Base-by-base conservation (phyloP, 805 yeast species). In the Teunomyces pallodes region DNA sequence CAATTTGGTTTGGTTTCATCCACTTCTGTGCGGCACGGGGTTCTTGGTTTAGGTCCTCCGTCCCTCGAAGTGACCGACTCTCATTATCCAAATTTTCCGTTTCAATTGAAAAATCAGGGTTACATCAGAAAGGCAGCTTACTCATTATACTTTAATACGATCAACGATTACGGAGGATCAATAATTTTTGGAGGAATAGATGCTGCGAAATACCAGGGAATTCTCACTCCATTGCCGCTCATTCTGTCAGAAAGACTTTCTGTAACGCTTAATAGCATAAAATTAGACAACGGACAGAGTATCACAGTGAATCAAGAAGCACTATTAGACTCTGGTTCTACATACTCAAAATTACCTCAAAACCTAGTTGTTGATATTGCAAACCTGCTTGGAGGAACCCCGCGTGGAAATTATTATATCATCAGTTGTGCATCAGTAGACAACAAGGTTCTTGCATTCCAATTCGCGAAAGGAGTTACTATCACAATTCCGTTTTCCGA, bases 161-260 rank as follows among this genome's bases (percentile, higher is more conserved):
- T 46, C 5, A 20, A 46, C 42, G 49, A 55, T 49, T 36, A 43
- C 26, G 35, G 52, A 1, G 74, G 73, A 5, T 35, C 52, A 9
- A 40, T 69, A 5, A 43, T 55, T 9, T 58, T 69, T 48, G 75
- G 74, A 9, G 67, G 64, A 27, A 55, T 61, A 26, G 71, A 69
- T 49, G 42, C 53, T 10, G 51, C 67, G 13, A 59, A 61, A 32
- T 59, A 57, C 48, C 36, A 40, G 16, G 62, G 62, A 4, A 26
- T n/a, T 1, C 49, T 60, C 41, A 46, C 36, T 5, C 45, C 59
- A 44, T 14, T 54, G 8, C 49, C 47, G 17, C 27, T 44, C 7
- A 17, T 38, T 5, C 41, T 24, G 41, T 38, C 41, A 24, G 41
- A 24, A 12, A 20, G 41, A n/a, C 35, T 38, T 38, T 38, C 41